phyloP scores from a whole-genome alignment of 2,329 filamentous ascomycete species.

The Pestalotiopsis sp. region DNA sequence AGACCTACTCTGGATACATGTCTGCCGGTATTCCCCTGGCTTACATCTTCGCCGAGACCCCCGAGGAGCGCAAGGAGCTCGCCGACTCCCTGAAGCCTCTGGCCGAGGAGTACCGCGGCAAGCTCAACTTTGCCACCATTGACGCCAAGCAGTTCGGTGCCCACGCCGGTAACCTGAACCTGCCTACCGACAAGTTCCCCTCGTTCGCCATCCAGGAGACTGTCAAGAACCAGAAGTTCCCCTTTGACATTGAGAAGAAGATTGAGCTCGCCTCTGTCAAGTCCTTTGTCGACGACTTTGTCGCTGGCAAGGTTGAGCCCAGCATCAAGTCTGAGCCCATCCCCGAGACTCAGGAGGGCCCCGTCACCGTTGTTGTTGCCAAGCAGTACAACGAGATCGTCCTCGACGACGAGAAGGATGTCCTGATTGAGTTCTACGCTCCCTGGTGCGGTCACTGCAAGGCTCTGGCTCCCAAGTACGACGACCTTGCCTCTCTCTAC shows the following conservation, averaged over 20 bases:
- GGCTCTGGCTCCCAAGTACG: constrained; percentile 94
- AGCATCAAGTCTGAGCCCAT: constrained; percentile 99
- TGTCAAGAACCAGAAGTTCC: constrained; percentile 95
- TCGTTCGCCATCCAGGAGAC: constrained; percentile 97
- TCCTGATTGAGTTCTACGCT: constrained; percentile 97
- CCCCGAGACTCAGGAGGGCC: constrained; percentile 88
- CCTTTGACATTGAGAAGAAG: constrained; percentile 82
- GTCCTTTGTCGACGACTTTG: constrained; percentile 84
- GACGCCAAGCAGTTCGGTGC: constrained; percentile 93
- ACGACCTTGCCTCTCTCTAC: constrained; percentile 82
- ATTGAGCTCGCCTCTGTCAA: constrained; percentile 72
- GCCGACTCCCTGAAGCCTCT: constrained; percentile 78
- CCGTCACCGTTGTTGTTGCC: constrained; percentile 86
- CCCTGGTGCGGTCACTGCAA: constrained; percentile 99
- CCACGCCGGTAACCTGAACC: constrained; percentile 95
- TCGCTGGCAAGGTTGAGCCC: constrained; percentile 84
- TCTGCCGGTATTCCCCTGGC: constrained; percentile 86
- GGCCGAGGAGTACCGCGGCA: constrained; percentile 89
- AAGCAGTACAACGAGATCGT: constrained; percentile 93
- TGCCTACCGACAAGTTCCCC: constrained; percentile 92
- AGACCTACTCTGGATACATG: constrained; percentile 97
- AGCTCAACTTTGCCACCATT: constrained; percentile 97
- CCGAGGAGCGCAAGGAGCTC: constrained; percentile 84
- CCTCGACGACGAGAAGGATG: constrained; percentile 92
- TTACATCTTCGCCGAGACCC: constrained; percentile 94